Evolutionary conservation across 2,329 filamentous ascomycete species (phyloP).

Genomic region (Gremmenia infestans): DNA sequence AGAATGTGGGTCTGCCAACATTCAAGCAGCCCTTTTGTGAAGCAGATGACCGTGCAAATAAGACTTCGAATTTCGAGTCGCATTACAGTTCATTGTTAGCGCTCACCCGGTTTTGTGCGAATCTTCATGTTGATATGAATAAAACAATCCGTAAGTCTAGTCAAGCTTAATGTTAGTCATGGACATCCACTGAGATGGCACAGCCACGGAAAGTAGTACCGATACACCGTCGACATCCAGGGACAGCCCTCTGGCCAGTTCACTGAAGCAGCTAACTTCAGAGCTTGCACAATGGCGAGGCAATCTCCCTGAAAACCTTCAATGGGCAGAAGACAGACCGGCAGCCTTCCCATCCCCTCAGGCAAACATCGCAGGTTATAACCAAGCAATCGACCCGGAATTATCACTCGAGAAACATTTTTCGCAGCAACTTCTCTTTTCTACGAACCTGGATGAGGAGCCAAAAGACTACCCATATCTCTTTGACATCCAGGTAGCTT

Average conservation of each 20-base stretch:
- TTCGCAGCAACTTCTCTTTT: constrained; percentile 38
- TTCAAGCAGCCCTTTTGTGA: constrained; percentile 45
- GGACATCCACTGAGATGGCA: constrained; percentile 3
- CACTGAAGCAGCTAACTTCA: constrained; percentile 46
- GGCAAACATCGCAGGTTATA: constrained; percentile 24
- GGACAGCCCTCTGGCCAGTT: constrained; percentile 29
- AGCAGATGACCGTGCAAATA: constrained; percentile 43
- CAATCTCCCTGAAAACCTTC: constrained; percentile 48
- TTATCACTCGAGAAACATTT: constrained; percentile 20
- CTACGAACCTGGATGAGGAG: constrained; percentile 40
- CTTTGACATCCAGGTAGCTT: constrained; percentile 51
- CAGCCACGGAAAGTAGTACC: constrained; percentile 14
- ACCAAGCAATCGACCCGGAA: constrained; percentile 21
- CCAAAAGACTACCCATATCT: constrained; percentile 45
- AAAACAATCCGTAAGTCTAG: constrained; percentile 39
- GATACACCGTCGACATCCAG: constrained; percentile 7
- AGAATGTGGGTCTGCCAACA: constrained; percentile 49
- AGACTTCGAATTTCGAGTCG: constrained; percentile 50
- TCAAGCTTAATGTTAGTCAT: neutral
- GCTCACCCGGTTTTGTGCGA: constrained; percentile 46
- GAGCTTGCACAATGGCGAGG: constrained; percentile 55
- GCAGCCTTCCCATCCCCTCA: constrained; percentile 37
- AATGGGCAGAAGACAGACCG: constrained; percentile 52
- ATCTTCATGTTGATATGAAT: constrained; percentile 47
- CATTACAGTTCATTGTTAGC: constrained; percentile 58